Conservation (phyloP, 1,284 basidiomycete genomes). For the Rhodotorula sp. region DNA sequence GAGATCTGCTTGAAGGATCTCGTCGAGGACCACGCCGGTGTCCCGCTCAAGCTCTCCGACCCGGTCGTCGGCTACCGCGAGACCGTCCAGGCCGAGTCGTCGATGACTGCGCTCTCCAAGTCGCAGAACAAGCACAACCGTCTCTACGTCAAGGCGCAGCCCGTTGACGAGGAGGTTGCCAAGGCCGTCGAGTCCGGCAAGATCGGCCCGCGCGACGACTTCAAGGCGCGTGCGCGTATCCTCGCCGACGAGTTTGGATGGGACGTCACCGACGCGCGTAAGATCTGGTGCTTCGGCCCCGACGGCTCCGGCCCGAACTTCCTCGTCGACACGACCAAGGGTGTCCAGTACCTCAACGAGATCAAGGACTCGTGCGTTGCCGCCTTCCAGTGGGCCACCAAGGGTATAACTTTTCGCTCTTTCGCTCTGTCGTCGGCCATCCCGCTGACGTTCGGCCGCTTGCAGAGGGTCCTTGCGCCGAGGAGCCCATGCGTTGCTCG, state of each 20-base stretch:
- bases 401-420: constrained; percentile 54
- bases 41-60: constrained; percentile 98
- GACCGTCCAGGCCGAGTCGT: constrained; percentile 94
- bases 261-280: constrained; percentile 99
- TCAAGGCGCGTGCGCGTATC: constrained; percentile 91
- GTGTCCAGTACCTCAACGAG: constrained; percentile 65
- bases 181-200: constrained; percentile 87
- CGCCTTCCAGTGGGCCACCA: constrained; percentile 99
- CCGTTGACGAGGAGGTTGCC: constrained; percentile 90
- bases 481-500: constrained; percentile 99
- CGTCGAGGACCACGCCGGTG: constrained; percentile 98
- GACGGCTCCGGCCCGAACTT: constrained; percentile 97
- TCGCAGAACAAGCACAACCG: constrained; percentile 99
- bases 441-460: constrained; percentile 8
- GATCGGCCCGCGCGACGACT: constrained; percentile 91
- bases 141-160: constrained; percentile 89
- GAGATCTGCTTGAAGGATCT: constrained; percentile 99
- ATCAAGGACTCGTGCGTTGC: constrained; percentile 99
- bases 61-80: constrained; percentile 98
- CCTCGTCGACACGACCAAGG: constrained; percentile 97
- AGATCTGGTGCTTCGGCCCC: constrained; percentile 99
- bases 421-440: not conserved
- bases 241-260: constrained; percentile 96
- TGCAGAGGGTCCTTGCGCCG: constrained; percentile 76
- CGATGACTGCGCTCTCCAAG: constrained; percentile 95